Evolutionary conservation across 768 basidiomycete genomes (phyloP).

Genomic region (Neoboletus magnificus): DNA sequence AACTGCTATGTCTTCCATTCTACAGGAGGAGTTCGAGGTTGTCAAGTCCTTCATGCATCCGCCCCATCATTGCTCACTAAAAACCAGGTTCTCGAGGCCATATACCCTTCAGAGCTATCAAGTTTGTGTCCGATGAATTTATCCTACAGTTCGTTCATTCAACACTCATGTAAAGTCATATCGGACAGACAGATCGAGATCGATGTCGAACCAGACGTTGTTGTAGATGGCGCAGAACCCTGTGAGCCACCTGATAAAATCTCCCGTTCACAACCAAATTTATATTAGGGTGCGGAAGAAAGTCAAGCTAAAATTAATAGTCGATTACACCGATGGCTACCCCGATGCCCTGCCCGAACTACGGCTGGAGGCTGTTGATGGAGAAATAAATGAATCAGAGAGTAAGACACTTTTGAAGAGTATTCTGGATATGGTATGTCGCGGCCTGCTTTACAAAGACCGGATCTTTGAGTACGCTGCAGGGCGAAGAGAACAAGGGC

Average conservation of each 20-base stretch:
- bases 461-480: not conserved
- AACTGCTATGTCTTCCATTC: constrained; percentile 50
- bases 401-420: constrained; percentile 51
- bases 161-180: constrained; percentile 64
- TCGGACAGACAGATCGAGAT: constrained; percentile 82
- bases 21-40: constrained; percentile 92
- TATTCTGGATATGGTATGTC: constrained; percentile 53
- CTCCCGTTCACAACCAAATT: constrained; percentile 6
- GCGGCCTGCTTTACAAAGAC: constrained; percentile 3
- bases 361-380: constrained; percentile 59
- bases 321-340: constrained; percentile 79
- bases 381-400: constrained; percentile 60
- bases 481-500: constrained; percentile 85
- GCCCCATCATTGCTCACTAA: constrained; percentile 8
- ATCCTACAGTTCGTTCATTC: constrained; percentile 38
- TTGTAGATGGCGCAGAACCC: constrained; percentile 55
- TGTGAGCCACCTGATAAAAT: constrained; percentile 37
- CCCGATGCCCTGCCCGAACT: constrained; percentile 81
- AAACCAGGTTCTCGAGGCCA: constrained; percentile 84
- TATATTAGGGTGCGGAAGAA: constrained; percentile 24
- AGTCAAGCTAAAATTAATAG: constrained; percentile 74
- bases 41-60: constrained; percentile 10
- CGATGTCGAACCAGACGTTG: constrained; percentile 83
- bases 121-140: constrained; percentile 59
- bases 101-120: constrained; percentile 90